Percentiles rank a stretch among this genome's conserved stretches.
These are phyloP conservation scores for Chytridium lagenaria DNA, from an alignment of 371 early-diverging fungal species.

Conservation along the genomic window DNA sequence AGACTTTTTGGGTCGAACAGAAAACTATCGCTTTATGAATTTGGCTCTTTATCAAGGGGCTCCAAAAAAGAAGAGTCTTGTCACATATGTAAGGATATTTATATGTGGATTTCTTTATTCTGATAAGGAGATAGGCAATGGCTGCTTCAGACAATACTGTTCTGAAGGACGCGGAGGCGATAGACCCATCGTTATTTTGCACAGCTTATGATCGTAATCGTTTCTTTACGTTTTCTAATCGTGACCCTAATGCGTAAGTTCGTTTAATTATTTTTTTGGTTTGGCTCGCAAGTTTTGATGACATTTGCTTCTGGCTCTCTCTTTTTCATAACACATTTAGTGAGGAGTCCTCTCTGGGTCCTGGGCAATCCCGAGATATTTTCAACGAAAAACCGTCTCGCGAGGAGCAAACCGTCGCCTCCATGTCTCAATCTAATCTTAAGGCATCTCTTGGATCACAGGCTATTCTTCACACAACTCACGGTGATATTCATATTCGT, in stretches of 20 bases:
- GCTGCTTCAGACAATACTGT: constrained; percentile 88
- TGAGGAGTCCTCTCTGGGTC: constrained; percentile 40
- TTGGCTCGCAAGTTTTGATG: no score
- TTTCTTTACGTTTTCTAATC: constrained; percentile 88
- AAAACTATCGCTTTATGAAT: constrained; percentile 90
- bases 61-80: constrained; percentile 73
- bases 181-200: constrained; percentile 88
- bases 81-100: constrained; percentile 68
- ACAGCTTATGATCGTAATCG: constrained; percentile 91
- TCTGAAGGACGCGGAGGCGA: constrained; percentile 68
- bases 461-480: constrained; percentile 81
- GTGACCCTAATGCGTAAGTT: constrained; percentile 80
- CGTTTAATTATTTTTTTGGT: no score
- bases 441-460: constrained; percentile 69
- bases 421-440: constrained; percentile 60
- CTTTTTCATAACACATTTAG: constrained; percentile 38
- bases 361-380: constrained; percentile 73
- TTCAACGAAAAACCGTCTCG: constrained; percentile 97
- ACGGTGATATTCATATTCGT: constrained; percentile 85
- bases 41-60: constrained; percentile 89
- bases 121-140: constrained; percentile 66
- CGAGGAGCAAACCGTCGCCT: constrained; percentile 92
- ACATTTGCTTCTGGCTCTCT: background rate
- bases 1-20: constrained; percentile 86
- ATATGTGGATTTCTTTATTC: background rate